Evolutionary conservation across 2,329 filamentous ascomycete species (phyloP).

Genomic region (Aurifilum marmelostoma): DNA sequence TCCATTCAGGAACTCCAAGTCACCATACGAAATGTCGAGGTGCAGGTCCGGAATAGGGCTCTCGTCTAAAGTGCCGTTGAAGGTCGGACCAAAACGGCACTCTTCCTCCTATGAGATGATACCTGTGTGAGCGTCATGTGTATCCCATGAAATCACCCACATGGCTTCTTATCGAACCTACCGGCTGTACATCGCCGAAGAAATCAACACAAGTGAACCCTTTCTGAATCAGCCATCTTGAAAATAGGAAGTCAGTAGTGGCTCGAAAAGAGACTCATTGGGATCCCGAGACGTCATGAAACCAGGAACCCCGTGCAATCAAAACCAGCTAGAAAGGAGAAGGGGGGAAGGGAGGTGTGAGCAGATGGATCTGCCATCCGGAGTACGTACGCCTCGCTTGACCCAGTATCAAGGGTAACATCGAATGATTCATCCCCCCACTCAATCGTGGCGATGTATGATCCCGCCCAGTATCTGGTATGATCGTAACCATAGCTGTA

Average conservation of each 20-base stretch:
- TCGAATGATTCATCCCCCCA: conserved; percentile 14
- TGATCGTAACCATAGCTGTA: conserved; percentile 1
- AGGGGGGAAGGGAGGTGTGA: too few species aligned
- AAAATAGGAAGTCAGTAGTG: neutral
- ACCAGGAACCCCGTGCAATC: neutral
- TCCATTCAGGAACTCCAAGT: conserved; percentile 46
- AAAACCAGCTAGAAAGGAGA: neutral
- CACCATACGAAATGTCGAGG: conserved; percentile 49
- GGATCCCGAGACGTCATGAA: neutral
- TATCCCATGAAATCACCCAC: too few species aligned
- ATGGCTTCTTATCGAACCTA: neutral
- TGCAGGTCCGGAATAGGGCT: conserved; percentile 41
- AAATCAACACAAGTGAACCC: conserved; percentile 25
- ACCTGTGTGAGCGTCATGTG: neutral
- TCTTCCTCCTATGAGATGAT: conserved; percentile 6
- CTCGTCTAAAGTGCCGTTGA: conserved; percentile 40
- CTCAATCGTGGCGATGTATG: conserved; percentile 21
- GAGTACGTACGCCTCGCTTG: conserved; percentile 19
- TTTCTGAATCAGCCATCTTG: conserved; percentile 21
- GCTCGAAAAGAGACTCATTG: neutral
- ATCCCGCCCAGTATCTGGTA: conserved; percentile 9
- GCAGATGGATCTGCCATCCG: neutral
- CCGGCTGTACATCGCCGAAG: conserved; percentile 1
- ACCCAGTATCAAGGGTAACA: conserved; percentile 24
- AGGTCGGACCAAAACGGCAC: conserved; percentile 35